A percentile compares a stretch with the other conserved stretches of the same genome.
Evolutionary conservation across 2,329 filamentous ascomycete genomes (phyloP).

Genomic region (Trichophyton verrucosum): DNA sequence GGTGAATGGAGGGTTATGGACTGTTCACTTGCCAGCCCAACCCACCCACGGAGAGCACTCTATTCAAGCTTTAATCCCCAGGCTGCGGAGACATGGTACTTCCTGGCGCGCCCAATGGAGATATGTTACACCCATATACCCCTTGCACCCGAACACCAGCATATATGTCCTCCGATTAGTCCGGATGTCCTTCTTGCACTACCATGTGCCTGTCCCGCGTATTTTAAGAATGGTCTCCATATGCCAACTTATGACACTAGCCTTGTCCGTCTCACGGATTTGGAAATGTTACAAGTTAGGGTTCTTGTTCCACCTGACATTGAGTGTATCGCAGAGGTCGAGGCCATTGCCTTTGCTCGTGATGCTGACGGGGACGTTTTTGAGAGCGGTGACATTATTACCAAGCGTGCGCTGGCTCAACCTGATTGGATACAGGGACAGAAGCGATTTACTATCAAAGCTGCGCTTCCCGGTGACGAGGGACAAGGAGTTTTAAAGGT

Average conservation of each 20-base stretch:
- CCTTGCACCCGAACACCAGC: slow-evolving; percentile 74
- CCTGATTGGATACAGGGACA: slow-evolving; percentile 78
- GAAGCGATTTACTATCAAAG: slow-evolving; percentile 90
- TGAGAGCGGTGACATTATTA: slow-evolving; percentile 76
- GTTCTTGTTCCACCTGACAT: slow-evolving; percentile 80
- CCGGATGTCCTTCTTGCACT: slow-evolving; percentile 77
- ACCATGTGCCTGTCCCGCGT: slow-evolving; percentile 73
- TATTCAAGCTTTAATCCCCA: slow-evolving; percentile 63
- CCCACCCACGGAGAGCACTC: slow-evolving; percentile 63
- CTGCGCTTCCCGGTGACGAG: slow-evolving; percentile 79
- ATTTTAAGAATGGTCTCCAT: slow-evolving; percentile 68
- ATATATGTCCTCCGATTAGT: slow-evolving; percentile 77
- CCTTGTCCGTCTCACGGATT: slow-evolving; percentile 68
- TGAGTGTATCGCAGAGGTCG: slow-evolving; percentile 84
- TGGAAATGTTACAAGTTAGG: slow-evolving; percentile 86
- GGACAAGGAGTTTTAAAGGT: slow-evolving; percentile 77
- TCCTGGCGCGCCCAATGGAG: slow-evolving; percentile 76
- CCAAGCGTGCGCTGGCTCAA: slow-evolving; percentile 78
- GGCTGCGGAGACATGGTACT: slow-evolving; percentile 79
- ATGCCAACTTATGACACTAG: slow-evolving; percentile 88
- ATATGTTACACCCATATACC: slow-evolving; percentile 94
- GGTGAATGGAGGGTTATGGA: slow-evolving; percentile 96
- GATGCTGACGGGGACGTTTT: slow-evolving; percentile 87
- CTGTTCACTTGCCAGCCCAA: slow-evolving; percentile 80
- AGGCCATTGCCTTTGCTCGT: slow-evolving; percentile 64